Percentiles rank a stretch among this genome's conserved stretches.
Evolutionary conservation across 148 eudicot species (phyloP).

Genomic region (Rhododendron ferrugineum): DNA sequence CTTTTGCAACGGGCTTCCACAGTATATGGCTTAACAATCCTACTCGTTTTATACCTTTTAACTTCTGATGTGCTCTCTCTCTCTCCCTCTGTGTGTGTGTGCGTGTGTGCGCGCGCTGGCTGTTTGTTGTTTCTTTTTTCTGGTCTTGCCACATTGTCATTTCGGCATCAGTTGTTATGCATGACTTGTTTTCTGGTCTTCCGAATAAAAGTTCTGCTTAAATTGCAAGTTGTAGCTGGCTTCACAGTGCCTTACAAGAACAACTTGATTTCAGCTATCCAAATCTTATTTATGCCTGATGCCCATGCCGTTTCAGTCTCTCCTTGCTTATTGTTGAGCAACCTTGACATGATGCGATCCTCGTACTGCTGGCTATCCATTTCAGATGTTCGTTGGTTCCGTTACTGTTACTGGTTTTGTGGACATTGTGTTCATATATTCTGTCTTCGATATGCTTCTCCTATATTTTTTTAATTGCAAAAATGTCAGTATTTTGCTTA

Average conservation of each 20-base stretch:
- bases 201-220: background rate
- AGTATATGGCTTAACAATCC: background rate
- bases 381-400: background rate
- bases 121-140: background rate
- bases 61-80: background rate
- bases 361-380: background rate
- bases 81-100: background rate
- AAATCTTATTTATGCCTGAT: background rate
- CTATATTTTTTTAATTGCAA: background rate
- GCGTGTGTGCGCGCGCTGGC: background rate
- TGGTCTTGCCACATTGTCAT: background rate
- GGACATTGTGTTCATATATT: background rate
- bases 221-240: background rate
- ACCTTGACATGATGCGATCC: constrained; percentile 4
- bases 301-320: background rate
- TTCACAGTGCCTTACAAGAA: background rate
- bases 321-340: background rate
- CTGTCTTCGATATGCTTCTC: background rate
- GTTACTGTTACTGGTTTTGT: background rate
- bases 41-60: background rate
- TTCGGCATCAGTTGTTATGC: background rate
- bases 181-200: background rate
- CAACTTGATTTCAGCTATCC: background rate
- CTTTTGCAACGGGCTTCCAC: background rate
- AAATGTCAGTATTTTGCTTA: background rate